Percentiles rank a stretch among this genome's conserved stretches.
phyloP scores from a whole-genome alignment of 2,329 filamentous ascomycete species.

The Phialophora macrospora region DNA sequence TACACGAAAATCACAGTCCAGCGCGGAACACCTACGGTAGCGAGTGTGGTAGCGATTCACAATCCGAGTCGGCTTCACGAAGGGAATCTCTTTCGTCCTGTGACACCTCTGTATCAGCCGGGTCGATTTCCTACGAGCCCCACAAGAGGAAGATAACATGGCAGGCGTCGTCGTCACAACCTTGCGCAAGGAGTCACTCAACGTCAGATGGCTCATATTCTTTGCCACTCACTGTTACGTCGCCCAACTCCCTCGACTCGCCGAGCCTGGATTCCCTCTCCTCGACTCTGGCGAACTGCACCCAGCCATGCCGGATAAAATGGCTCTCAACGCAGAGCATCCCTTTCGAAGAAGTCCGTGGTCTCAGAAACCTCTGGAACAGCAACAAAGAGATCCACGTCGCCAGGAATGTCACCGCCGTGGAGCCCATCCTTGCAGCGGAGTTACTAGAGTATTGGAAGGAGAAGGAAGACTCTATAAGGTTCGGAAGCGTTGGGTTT shows the following conservation, averaged over 20 bases:
- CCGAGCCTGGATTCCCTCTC: neutral
- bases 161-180: constrained; percentile 19
- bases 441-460: constrained; percentile 2
- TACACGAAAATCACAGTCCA: constrained; percentile 12
- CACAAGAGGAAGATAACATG: constrained; percentile 28
- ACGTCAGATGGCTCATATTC: neutral
- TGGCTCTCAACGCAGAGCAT: constrained; percentile 28
- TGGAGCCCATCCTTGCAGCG: constrained; percentile 23
- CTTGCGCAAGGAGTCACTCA: neutral
- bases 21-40: neutral
- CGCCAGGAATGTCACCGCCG: constrained; percentile 31
- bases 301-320: constrained; percentile 26
- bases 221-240: neutral
- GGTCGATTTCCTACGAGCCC: constrained; percentile 30
- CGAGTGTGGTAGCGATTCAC: neutral
- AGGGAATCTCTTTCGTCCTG: constrained; percentile 22
- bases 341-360: constrained; percentile 27
- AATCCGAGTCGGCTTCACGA: constrained; percentile 8
- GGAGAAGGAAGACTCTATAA: neutral
- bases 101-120: constrained; percentile 13
- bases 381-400: constrained; percentile 28
- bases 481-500: neutral
- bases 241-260: neutral
- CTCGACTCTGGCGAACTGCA: neutral
- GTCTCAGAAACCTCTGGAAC: constrained; percentile 32